Evolutionary conservation across 306 rosid species (phyloP).

Genomic region (Prunus mira): DNA sequence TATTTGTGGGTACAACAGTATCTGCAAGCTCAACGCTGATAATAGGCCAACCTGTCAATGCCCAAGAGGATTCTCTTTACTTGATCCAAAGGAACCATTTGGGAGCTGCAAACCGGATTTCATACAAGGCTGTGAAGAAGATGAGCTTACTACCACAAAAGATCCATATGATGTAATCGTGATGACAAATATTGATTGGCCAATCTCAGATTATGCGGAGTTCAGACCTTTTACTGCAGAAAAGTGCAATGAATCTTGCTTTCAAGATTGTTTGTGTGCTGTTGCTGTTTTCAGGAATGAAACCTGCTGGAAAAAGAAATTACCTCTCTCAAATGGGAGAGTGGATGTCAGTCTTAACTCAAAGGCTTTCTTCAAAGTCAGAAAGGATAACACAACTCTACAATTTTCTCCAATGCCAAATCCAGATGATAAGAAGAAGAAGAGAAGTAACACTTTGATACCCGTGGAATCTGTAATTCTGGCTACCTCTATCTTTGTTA

Average conservation of each 20-base stretch:
- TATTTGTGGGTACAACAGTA: constrained; percentile 48
- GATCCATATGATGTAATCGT: constrained; percentile 17
- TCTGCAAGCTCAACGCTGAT: constrained; percentile 28
- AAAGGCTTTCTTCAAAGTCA: constrained; percentile 18
- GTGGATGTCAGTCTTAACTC: not conserved
- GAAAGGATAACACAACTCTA: not conserved
- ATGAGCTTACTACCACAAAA: not conserved
- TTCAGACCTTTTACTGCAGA: constrained; percentile 10
- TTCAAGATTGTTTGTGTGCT: constrained; percentile 35
- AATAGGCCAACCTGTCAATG: constrained; percentile 32
- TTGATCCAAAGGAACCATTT: constrained; percentile 22
- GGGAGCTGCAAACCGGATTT: constrained; percentile 26
- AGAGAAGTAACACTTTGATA: too few species aligned
- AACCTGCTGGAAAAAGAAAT: constrained; percentile 43
- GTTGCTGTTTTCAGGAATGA: constrained; percentile 14
- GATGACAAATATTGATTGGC: constrained; percentile 31
- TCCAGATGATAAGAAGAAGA: not conserved
- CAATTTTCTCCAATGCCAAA: not conserved
- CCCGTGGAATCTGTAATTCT: not conserved
- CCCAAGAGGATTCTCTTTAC: constrained; percentile 22
- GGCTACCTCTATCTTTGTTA: constrained; percentile 28
- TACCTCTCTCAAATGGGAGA: constrained; percentile 46
- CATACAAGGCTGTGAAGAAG: constrained; percentile 29
- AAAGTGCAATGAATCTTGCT: constrained; percentile 27
- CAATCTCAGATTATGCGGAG: constrained; percentile 14